A percentile compares a stretch with the other conserved stretches of the same genome.
These are phyloP conservation scores for Cymbopogon citratus DNA, from an alignment of 176 grass and related monocot species.

Conservation along the genomic window DNA sequence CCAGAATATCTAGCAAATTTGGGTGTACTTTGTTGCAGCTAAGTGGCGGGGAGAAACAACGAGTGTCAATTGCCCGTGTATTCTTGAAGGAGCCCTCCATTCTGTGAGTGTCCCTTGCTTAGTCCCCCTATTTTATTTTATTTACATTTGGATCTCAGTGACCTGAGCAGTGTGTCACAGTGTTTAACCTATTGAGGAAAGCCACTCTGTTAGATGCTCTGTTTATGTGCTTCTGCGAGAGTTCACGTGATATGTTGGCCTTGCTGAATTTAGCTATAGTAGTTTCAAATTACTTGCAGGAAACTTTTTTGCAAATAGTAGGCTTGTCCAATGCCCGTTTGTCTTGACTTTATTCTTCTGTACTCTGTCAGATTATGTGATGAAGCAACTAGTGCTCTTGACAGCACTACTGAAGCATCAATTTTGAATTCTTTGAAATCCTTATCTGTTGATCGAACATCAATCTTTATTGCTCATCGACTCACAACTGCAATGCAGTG, in stretches of 20 bases:
- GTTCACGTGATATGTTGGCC: neutral
- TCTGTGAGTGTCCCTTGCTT: slow-evolving; percentile 51
- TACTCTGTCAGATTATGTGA: slow-evolving; percentile 68
- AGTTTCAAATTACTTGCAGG: slow-evolving; percentile 8
- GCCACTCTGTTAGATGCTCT: neutral
- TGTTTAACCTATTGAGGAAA: neutral
- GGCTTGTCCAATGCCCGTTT: neutral
- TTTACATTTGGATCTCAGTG: neutral
- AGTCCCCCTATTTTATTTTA: neutral
- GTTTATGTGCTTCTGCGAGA: neutral
- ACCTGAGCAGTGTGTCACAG: neutral
- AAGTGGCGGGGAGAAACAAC: slow-evolving; percentile 98
- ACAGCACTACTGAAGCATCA: slow-evolving; percentile 92
- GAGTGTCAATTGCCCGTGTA: slow-evolving; percentile 95
- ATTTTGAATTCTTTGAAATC: slow-evolving; percentile 85
- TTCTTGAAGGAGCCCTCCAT: slow-evolving; percentile 97
- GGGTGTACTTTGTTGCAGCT: slow-evolving; percentile 46
- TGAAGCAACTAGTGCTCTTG: slow-evolving; percentile 96
- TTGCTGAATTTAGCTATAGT: slow-evolving; percentile 15
- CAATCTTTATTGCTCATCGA: slow-evolving; percentile 88
- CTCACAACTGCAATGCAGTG: slow-evolving; percentile 97
- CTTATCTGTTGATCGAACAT: slow-evolving; percentile 65
- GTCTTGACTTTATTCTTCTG: slow-evolving; percentile 17
- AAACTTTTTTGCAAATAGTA: slow-evolving; percentile 21
- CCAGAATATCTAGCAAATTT: slow-evolving; percentile 29